Evolutionary conservation across 257 asterid species (phyloP).

Genomic region (Sherardia arvensis): DNA sequence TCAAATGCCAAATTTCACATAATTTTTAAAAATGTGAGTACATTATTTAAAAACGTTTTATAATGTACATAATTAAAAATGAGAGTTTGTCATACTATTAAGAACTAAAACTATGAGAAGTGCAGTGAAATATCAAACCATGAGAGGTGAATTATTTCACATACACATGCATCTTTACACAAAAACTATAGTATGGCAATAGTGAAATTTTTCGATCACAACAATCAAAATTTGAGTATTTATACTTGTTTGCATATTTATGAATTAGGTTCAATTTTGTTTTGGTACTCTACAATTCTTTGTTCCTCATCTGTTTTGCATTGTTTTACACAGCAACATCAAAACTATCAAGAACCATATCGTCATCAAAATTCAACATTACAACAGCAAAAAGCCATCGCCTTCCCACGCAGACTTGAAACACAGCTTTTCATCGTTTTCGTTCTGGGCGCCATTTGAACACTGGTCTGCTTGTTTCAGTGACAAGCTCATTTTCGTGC

Average conservation of each 20-base stretch:
- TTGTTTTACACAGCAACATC: background rate
- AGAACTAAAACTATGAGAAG: too few species aligned
- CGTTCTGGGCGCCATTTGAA: constrained; percentile 76
- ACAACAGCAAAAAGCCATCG: background rate
- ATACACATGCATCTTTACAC: too few species aligned
- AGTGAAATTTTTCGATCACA: too few species aligned
- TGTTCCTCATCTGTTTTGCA: background rate
- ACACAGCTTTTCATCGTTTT: constrained; percentile 34
- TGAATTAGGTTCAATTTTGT: background rate
- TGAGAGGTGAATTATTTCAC: too few species aligned
- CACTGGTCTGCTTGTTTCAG: constrained; percentile 48
- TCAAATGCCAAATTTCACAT: too few species aligned
- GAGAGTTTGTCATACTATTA: too few species aligned
- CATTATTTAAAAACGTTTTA: too few species aligned
- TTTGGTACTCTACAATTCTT: background rate
- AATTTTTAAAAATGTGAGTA: too few species aligned
- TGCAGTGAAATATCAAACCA: too few species aligned
- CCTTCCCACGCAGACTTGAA: background rate
- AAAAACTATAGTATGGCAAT: too few species aligned
- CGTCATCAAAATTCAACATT: background rate
- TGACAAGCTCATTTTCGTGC: constrained; percentile 67
- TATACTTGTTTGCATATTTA: too few species aligned
- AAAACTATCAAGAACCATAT: background rate
- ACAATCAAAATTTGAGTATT: background rate
- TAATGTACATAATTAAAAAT: too few species aligned